Evolutionary conservation across 306 rosid species (phyloP), one percentile per base, ranked within the genome.

Genomic region (Lathyrus aphaca): DNA sequence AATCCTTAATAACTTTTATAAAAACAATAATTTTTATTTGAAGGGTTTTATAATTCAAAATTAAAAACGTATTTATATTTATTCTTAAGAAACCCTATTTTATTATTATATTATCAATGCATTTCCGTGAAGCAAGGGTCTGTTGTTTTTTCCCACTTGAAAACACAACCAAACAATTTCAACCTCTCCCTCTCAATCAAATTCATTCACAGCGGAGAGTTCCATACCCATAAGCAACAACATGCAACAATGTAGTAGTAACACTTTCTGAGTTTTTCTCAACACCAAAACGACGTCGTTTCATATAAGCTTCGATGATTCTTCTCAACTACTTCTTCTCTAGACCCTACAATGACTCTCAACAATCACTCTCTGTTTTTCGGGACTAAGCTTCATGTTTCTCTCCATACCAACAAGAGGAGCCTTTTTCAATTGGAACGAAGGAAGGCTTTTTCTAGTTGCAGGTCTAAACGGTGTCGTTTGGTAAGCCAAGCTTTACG

Each of bases 401-500:
- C 91, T 69, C 60, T 77, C 62, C 59, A 76, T 25, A 74, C 65
- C 44, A 39, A 3, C 39, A 35, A 35, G 10, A 35, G 14, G 1
- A 80, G 56, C 43, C 76, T 77, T 59, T 71, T 82, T 64, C 68
- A 40, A 50, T 71, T 77, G 39, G 69, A 77, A 10, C 80, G 69
- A 63, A 72, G 80, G 35, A 71, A 87, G 69, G 93, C 76, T 64
- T 37, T 63, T 38, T 77, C 77, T 39, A 74, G 65, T 45, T 45
- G 74, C 54, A 82, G 69, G 80, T 73, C 89, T 35, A 77, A 81
- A 75, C 81, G 76, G 59, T 66, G 83, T 76, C 16, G 63, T 57
- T 75, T 86, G 88, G 74, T 82, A 67, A 70, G 79, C 66, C 93
- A 83, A 70, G 79, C 71, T 4, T 74, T 77, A 59, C 77, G 73